Evolutionary conservation across 441 rosid species (phyloP).

Genomic region (Mallotus japonicus): DNA sequence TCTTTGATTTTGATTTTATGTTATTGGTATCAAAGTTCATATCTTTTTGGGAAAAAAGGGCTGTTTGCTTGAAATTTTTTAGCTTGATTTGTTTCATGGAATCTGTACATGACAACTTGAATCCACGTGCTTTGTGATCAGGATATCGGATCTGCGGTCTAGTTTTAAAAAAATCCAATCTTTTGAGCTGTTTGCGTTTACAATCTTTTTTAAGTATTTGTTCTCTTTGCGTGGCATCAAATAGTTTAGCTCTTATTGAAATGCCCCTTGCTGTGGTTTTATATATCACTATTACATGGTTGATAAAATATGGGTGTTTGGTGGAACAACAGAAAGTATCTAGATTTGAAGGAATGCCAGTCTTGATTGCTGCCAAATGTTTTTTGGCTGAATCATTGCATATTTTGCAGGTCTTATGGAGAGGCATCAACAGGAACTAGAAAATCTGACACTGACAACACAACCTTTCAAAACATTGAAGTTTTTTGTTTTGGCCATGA

Average conservation of each 20-base stretch:
- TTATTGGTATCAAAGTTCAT: not conserved
- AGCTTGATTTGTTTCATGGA: not conserved
- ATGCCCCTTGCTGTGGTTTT: not conserved
- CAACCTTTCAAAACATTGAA: slow-evolving; percentile 78
- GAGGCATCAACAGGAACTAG: slow-evolving; percentile 70
- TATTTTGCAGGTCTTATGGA: slow-evolving; percentile 49
- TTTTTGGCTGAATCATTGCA: slow-evolving; percentile 20
- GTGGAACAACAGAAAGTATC: not conserved
- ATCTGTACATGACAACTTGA: not conserved
- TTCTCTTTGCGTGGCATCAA: not conserved
- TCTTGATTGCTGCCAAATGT: not conserved
- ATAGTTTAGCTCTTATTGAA: not conserved
- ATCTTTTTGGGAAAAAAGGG: not conserved
- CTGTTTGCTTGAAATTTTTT: not conserved
- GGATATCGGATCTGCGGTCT: slow-evolving; percentile 3
- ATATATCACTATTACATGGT: not conserved
- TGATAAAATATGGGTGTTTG: not conserved
- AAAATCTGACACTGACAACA: slow-evolving; percentile 59
- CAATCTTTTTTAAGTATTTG: not conserved
- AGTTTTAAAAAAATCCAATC: not conserved
- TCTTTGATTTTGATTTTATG: not conserved
- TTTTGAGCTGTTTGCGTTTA: not conserved
- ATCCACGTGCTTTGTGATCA: not conserved
- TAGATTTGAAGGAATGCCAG: not conserved
- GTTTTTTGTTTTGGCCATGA: slow-evolving; percentile 56